Conservation (phyloP, 2,329 filamentous ascomycete species). For the Colletotrichum godetiae region DNA sequence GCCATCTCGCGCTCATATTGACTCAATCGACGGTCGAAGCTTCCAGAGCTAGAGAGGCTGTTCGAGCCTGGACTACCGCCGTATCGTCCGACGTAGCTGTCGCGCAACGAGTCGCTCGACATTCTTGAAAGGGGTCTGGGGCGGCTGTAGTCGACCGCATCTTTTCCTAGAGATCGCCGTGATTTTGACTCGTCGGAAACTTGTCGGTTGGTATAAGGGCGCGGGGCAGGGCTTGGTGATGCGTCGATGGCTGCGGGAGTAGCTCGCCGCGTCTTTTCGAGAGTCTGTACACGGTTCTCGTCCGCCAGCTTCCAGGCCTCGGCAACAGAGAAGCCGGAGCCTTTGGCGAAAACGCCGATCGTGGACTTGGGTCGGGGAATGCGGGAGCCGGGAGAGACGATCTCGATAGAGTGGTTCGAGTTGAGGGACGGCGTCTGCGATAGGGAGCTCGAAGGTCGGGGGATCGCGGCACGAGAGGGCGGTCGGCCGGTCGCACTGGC, state of each 20-base stretch:
- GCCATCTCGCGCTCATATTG: constrained; percentile 31
- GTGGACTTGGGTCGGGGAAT: constrained; percentile 46
- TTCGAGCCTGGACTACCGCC: constrained; percentile 30
- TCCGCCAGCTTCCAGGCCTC: constrained; percentile 56
- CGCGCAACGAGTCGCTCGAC: constrained; percentile 37
- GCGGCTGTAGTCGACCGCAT: constrained; percentile 46
- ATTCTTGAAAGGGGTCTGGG: constrained; percentile 35
- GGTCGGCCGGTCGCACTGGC: neutral
- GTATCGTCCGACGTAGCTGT: constrained; percentile 39
- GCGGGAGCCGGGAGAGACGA: constrained; percentile 43
- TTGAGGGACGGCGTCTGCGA: constrained; percentile 34
- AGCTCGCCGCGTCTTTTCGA: constrained; percentile 42
- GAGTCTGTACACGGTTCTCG: constrained; percentile 42
- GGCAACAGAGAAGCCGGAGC: constrained; percentile 48
- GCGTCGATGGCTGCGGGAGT: constrained; percentile 48
- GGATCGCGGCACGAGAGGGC: constrained; percentile 39
- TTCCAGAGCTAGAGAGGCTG: constrained; percentile 34
- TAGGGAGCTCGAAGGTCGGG: constrained; percentile 34
- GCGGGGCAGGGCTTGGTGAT: constrained; percentile 64
- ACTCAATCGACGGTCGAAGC: constrained; percentile 23
- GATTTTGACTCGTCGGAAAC: constrained; percentile 46
- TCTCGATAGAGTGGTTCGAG: constrained; percentile 31
- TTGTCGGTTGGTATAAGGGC: constrained; percentile 52
- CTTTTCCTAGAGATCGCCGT: constrained; percentile 43
- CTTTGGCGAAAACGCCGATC: constrained; percentile 35